These are phyloP conservation scores for Penicillium coffeae DNA, from an alignment of 495 filamentous ascomycete species.

Conservation along the genomic window DNA sequence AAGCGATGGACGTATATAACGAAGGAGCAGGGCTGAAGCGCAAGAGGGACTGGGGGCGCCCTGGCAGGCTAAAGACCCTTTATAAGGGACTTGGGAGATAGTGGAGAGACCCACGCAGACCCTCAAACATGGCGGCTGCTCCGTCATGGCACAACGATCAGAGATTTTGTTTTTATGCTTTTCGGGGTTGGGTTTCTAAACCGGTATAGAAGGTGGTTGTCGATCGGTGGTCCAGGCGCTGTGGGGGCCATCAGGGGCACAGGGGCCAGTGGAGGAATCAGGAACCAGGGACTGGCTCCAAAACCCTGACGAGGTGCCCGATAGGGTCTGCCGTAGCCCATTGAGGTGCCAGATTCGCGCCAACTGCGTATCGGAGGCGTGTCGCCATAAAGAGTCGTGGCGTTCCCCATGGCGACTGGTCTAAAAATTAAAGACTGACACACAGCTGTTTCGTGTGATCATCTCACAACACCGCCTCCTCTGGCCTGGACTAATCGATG, in stretches of 20 bases:
- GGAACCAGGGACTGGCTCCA: not conserved
- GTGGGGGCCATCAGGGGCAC: slow-evolving; percentile 4
- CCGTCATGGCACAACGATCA: slow-evolving; percentile 18
- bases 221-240: slow-evolving; percentile 12
- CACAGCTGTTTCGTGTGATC: not conserved
- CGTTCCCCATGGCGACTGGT: not conserved
- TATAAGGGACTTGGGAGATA: not conserved
- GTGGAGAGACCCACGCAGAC: not conserved
- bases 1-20: not conserved
- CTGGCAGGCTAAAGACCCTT: not conserved
- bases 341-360: not conserved
- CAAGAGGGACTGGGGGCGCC: not conserved
- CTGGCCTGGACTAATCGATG: too few species aligned
- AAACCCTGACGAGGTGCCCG: not conserved
- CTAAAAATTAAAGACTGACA: not conserved
- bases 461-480: too few species aligned
- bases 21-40: not conserved
- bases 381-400: not conserved
- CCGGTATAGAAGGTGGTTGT: slow-evolving; percentile 4
- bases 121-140: slow-evolving; percentile 4
- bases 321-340: not conserved
- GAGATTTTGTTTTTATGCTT: slow-evolving; percentile 5
- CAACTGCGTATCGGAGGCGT: not conserved
- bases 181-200: slow-evolving; percentile 5
- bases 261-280: not conserved